A percentile compares a stretch with the other conserved stretches of the same genome.
These are phyloP conservation scores for Neurospora sp. DNA, from an alignment of 495 filamentous ascomycete genomes.

Conservation along the genomic window DNA sequence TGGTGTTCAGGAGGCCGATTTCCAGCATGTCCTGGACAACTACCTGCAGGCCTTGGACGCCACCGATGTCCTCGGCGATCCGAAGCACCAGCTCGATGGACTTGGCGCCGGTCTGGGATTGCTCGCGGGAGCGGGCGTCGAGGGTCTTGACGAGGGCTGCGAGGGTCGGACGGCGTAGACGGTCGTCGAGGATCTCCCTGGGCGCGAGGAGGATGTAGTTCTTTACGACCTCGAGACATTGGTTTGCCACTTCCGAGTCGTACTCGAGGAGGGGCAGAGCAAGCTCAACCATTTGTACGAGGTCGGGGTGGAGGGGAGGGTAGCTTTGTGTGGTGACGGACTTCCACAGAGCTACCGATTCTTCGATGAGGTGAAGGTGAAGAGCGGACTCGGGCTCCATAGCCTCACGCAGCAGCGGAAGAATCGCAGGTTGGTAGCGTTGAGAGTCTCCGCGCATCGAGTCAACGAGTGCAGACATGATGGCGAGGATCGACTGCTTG, in stretches of 20 bases:
- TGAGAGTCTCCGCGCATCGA: slow-evolving; percentile 67
- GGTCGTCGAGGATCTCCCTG: slow-evolving; percentile 56
- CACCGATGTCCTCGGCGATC: slow-evolving; percentile 56
- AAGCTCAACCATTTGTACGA: slow-evolving; percentile 55
- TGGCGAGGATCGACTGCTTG: slow-evolving; percentile 81
- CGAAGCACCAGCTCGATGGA: slow-evolving; percentile 64
- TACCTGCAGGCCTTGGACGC: slow-evolving; percentile 50
- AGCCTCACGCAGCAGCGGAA: slow-evolving; percentile 70
- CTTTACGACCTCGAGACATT: slow-evolving; percentile 57
- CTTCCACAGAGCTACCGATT: slow-evolving; percentile 82
- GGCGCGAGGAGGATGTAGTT: slow-evolving; percentile 76
- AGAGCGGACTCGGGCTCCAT: slow-evolving; percentile 70
- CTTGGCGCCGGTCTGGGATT: slow-evolving; percentile 53
- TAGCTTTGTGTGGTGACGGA: slow-evolving; percentile 63
- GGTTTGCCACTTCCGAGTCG: slow-evolving; percentile 38
- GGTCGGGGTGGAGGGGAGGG: slow-evolving; percentile 50
- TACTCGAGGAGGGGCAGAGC: slow-evolving; percentile 63
- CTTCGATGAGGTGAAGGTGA: slow-evolving; percentile 78
- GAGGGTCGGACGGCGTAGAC: slow-evolving; percentile 47
- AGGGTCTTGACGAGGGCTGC: slow-evolving; percentile 49
- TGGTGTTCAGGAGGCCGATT: slow-evolving; percentile 51
- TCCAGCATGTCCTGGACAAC: slow-evolving; percentile 60
- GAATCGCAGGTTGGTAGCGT: slow-evolving; percentile 59
- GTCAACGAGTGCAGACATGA: slow-evolving; percentile 66
- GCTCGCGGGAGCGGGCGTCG: slow-evolving; percentile 49